Percentiles rank a stretch among this genome's conserved stretches.
phyloP scores from a whole-genome alignment of 2,329 filamentous ascomycete genomes.

The Beauveria caledonica region DNA sequence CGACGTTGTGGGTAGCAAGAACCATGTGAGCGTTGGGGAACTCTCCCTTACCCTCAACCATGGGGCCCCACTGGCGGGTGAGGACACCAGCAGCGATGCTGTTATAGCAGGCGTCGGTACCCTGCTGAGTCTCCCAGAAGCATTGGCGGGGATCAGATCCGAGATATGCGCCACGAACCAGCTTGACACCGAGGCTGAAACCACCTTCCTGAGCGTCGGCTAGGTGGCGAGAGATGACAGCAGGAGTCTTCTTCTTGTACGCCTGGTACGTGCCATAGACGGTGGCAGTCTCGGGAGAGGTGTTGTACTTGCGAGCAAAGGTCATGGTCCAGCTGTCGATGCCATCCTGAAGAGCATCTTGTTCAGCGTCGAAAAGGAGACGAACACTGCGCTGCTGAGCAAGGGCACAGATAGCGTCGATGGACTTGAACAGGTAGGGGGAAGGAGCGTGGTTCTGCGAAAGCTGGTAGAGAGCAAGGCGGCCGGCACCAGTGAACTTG shows the following conservation, averaged over 20 bases:
- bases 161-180: conserved; percentile 69
- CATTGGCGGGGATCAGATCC: conserved; percentile 60
- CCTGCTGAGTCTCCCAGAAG: conserved; percentile 63
- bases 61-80: conserved; percentile 37
- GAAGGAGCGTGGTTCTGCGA: conserved; percentile 55
- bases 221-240: conserved; percentile 52
- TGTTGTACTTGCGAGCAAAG: conserved; percentile 74
- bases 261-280: conserved; percentile 77
- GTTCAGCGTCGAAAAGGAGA: conserved; percentile 80
- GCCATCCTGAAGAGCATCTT: conserved; percentile 67
- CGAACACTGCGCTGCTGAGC: conserved; percentile 61
- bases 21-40: conserved; percentile 58
- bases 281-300: conserved; percentile 51
- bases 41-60: conserved; percentile 27
- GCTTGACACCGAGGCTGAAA: conserved; percentile 64
- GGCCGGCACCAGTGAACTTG: conserved; percentile 78
- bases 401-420: conserved; percentile 66
- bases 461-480: conserved; percentile 60
- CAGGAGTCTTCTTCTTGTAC: conserved; percentile 58
- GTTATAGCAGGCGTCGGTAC: conserved; percentile 68
- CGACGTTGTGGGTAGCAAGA: conserved; percentile 75
- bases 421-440: conserved; percentile 56
- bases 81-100: conserved; percentile 60
- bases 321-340: conserved; percentile 73
- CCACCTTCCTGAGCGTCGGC: conserved; percentile 46